Base-by-base conservation (phyloP, 352 stramenopile species). In the Pythium periplocum region DNA sequence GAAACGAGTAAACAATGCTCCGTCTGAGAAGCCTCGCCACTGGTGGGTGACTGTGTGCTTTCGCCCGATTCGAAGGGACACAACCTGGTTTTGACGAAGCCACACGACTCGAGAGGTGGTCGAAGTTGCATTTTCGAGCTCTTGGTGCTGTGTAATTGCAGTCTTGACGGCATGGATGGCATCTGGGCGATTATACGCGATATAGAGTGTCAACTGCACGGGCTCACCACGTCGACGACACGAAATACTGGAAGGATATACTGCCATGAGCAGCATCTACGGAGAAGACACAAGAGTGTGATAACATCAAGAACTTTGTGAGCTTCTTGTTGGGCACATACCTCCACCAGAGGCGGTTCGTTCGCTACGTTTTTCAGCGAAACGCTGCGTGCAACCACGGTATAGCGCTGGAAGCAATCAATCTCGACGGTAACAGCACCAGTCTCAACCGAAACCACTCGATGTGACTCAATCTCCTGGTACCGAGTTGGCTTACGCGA, bases 361-460 rank as follows among this genome's bases (percentile, higher is more conserved):
- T 59, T 53, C n/a, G 60, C 55, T 38, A 55, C 57, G 42, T 68
- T 63, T 11, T 32, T 11, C 0, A 41, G 11, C 6, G 32, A 1
- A 9, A 62, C 12, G 35, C 49, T 55, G 48, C 54, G 44, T 6
- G 61, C 45, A n/a, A 63, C 17, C 4, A 63, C 51, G n/a, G 55
- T 51, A 34, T 60, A 68, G 1, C 55, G 61, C 1, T 51, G 55
- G 40, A 63, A 63, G 0, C 38, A 43, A 0, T 39, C 48, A 9
- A 63, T 51, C 40, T 68, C 61, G 35, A 68, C 55, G 2, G 55
- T 57, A 1, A 67, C 45, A 7, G 55, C 33, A 30, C 60, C 60
- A 17, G 33, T 12, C 2, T 10, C 33, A 48, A 9, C 7, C 45
- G 45, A 34, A 32, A 5, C 12, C 32, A 32, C 26, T 35, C 26